A percentile compares a stretch with the other conserved stretches of the same genome.
phyloP scores from a whole-genome alignment of 768 basidiomycete species.

The Kwoniella heveanensis region DNA sequence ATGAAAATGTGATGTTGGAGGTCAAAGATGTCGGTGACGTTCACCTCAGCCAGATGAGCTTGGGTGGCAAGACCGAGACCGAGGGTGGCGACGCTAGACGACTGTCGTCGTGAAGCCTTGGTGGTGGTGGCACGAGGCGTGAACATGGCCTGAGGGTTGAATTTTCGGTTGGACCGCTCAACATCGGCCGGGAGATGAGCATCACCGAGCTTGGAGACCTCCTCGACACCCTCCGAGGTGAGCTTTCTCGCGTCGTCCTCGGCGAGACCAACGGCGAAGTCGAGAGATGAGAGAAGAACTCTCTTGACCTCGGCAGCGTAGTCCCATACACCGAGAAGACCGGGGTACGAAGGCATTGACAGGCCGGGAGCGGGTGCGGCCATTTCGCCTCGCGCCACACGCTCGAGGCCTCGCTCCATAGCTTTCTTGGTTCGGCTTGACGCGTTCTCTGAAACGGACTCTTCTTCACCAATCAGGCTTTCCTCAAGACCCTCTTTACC shows the following conservation, averaged over 20 bases:
- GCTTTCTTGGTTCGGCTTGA: slow-evolving; percentile 63
- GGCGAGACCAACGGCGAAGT: slow-evolving; percentile 73
- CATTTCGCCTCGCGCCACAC: slow-evolving; percentile 73
- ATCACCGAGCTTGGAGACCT: slow-evolving; percentile 71
- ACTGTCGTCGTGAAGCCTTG: slow-evolving; percentile 75
- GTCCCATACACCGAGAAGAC: slow-evolving; percentile 78
- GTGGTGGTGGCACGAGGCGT: slow-evolving; percentile 69
- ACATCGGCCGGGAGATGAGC: slow-evolving; percentile 72
- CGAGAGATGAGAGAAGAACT: slow-evolving; percentile 76
- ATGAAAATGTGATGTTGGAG: slow-evolving; percentile 73
- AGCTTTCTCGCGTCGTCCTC: slow-evolving; percentile 78
- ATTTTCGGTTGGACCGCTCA: slow-evolving; percentile 77
- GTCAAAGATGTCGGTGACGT: slow-evolving; percentile 82
- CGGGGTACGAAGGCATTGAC: slow-evolving; percentile 75
- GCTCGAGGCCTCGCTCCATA: slow-evolving; percentile 70
- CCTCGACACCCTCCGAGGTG: slow-evolving; percentile 68
- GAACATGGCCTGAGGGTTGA: slow-evolving; percentile 99
- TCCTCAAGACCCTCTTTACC: slow-evolving; percentile 76
- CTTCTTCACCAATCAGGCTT: slow-evolving; percentile 75
- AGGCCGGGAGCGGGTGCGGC: slow-evolving; percentile 53
- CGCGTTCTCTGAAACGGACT: slow-evolving; percentile 66
- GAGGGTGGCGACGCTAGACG: slow-evolving; percentile 70
- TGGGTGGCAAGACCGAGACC: slow-evolving; percentile 80
- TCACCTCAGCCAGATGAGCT: slow-evolving; percentile 74
- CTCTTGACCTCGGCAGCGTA: slow-evolving; percentile 79